Conservation (phyloP, 768 basidiomycete genomes). For the Pisolithus orientalis region DNA sequence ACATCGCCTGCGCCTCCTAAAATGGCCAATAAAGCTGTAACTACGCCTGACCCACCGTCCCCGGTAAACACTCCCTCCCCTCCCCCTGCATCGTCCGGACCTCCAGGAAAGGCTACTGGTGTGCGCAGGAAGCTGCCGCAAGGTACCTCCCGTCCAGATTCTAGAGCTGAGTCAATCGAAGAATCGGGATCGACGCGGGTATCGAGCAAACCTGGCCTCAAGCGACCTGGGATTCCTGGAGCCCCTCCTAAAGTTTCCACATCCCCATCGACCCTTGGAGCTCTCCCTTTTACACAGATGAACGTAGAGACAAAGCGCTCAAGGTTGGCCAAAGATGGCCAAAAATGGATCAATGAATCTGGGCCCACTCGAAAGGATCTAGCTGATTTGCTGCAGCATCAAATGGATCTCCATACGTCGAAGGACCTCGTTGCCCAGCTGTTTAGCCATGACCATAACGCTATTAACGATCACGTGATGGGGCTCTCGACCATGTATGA, state of each 20-base stretch:
- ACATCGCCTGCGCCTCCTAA: constrained; percentile 24
- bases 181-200: constrained; percentile 30
- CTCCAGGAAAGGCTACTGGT: constrained; percentile 45
- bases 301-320: constrained; percentile 47
- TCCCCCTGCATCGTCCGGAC: constrained; percentile 22
- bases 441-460: constrained; percentile 94
- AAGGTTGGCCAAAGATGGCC: constrained; percentile 67
- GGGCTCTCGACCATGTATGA: constrained; percentile 72
- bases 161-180: constrained; percentile 31
- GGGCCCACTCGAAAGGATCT: constrained; percentile 83
- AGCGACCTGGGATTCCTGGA: constrained; percentile 36
- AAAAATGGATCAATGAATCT: constrained; percentile 81
- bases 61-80: constrained; percentile 19
- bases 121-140: constrained; percentile 70
- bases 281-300: constrained; percentile 29
- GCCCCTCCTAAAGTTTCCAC: constrained; percentile 26
- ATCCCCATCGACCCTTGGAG: constrained; percentile 26
- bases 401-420: constrained; percentile 84
- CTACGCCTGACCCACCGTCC: constrained; percentile 39
- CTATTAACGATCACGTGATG: constrained; percentile 85
- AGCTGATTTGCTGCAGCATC: constrained; percentile 75
- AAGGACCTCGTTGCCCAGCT: constrained; percentile 70
- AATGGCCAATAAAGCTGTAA: constrained; percentile 20
- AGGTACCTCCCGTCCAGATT: constrained; percentile 47
- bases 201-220: constrained; percentile 35